Base-by-base conservation (phyloP, 164 flowering plant species). In the Litsea cubeba region DNA sequence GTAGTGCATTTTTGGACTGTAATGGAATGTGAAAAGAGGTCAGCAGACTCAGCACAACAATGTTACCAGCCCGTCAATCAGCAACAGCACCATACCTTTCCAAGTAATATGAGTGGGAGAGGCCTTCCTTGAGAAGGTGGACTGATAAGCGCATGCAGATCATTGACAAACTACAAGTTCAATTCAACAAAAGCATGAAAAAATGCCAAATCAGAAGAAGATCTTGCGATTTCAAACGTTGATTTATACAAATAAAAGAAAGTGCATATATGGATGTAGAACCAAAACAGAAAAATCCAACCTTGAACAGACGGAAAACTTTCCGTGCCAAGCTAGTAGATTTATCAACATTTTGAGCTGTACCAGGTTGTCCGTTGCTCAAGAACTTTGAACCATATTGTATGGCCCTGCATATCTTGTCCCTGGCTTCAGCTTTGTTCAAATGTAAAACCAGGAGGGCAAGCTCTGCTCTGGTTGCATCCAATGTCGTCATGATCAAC, bases 371-470 rank as follows among this genome's bases (percentile, higher is more conserved):
- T 68, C 99, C 99, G 83, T 92, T 82, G 82, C 98, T 94, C 81
- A 96, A 65, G 82, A 91, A 96, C 76, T 92, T 96, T 18, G 98
- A 94, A 75, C 99, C 99, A 81, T 96, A 96, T 58, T 96, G 99
- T 78, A 96, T 96, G 57, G 98, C 94, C 83, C 98, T 85, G 88
- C 98, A 94, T 79, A 94, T 87, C 90, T 96, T 96, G 84, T 96
- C 99, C 85, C 98, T 89, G 46, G 99, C 92, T 85, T 96, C 99
- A 71, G 99, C 99, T 82, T 95, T 95, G 84, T 92, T 93, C 85
- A 95, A 80, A 79, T 92, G 94, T 78, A 94, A 70, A 68, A 96
- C 91, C 49, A 87, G 78, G 66, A 94, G 93, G 69, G 82, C 99
- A 77, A 96, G 97, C 75, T 96, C 99, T 54, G 98, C 90, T 83